Base-by-base conservation (phyloP, 371 early-diverging fungal species). In the Rhizopus microsporus region DNA sequence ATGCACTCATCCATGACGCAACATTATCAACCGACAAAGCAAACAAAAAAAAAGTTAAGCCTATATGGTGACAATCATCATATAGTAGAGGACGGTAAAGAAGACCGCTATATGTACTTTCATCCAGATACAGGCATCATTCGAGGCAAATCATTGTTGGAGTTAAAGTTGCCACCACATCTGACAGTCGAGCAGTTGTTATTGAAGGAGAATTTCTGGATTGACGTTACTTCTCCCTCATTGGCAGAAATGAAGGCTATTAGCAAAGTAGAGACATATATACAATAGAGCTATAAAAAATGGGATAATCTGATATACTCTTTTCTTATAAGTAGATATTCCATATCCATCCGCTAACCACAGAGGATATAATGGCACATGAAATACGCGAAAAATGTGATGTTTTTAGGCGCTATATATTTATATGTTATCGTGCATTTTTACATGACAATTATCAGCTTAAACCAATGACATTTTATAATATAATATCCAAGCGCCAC, bases 331-430 rank as follows among this genome's bases (percentile, higher is more conserved):
- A 34, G 13, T 54, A 75, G 81, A 66, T 84, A 13, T 86, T 84
- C 56, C 66, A 80, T 30, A 80, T 86, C 15, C 87, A 95, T 66
- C 93, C 96, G 17, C 71, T 96, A 8, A 96, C 94, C 1, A 83
- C 83, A n/a, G 96, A 96, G 69, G 95, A 95, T 58, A 91, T 95
- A 45, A 73, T 89, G 69, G 86, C 86, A 23, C 86, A 94, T 55
- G 96, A 95, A 56, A 88, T 78, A 1, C 80, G 95, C 1, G 95
- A 95, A 69, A 95, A 97, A 60, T 93, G 91, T 67, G 96, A 97
- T 70, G 72, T 90, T 46, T 95, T 93, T 63, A 71, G 83, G 12
- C 84, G 86, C 60, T 95, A 97, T 72, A 88, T 91, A 64, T 96
- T 96, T 80, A 84, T 94, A 7, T 87, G 87, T 65, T 91, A 92